phyloP scores from a whole-genome alignment of 176 grass and related monocot species.

The Oryza australiensis region DNA sequence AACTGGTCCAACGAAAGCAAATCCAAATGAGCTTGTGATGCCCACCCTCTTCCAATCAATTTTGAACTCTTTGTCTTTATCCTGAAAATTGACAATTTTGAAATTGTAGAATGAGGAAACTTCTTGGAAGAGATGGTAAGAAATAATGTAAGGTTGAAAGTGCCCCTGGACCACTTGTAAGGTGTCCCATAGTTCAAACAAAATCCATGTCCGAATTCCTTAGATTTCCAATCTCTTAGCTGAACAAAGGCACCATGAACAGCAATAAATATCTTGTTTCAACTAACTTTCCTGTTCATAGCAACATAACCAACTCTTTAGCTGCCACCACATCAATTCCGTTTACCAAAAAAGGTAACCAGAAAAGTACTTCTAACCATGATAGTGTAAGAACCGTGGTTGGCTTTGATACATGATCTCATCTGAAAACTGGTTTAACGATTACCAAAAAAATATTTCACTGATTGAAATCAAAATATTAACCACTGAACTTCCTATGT shows the following conservation, averaged over 20 bases:
- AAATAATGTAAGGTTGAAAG: conserved; percentile 6
- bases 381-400: not conserved
- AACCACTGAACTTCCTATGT: not conserved
- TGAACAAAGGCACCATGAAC: conserved; percentile 33
- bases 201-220: conserved; percentile 19
- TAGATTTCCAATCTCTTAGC: conserved; percentile 6
- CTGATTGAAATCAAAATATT: not conserved
- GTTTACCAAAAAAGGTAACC: not conserved
- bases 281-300: conserved; percentile 2
- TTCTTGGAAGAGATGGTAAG: not conserved
- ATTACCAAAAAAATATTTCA: not conserved
- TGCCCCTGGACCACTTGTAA: not conserved
- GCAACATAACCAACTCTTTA: conserved; percentile 6
- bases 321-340: not conserved
- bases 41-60: conserved; percentile 91
- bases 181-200: not conserved
- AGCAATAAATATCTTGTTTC: conserved; percentile 12
- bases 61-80: conserved; percentile 79
- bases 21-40: conserved; percentile 90
- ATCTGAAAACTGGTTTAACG: conserved; percentile 6
- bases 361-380: not conserved
- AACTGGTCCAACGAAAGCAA: conserved; percentile 92
- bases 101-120: conserved; percentile 13
- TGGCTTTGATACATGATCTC: not conserved
- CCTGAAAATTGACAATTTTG: conserved; percentile 42